These are phyloP conservation scores for Phaeophleospora eucalypticola DNA, from an alignment of 2,329 filamentous ascomycete genomes.

Conservation along the genomic window DNA sequence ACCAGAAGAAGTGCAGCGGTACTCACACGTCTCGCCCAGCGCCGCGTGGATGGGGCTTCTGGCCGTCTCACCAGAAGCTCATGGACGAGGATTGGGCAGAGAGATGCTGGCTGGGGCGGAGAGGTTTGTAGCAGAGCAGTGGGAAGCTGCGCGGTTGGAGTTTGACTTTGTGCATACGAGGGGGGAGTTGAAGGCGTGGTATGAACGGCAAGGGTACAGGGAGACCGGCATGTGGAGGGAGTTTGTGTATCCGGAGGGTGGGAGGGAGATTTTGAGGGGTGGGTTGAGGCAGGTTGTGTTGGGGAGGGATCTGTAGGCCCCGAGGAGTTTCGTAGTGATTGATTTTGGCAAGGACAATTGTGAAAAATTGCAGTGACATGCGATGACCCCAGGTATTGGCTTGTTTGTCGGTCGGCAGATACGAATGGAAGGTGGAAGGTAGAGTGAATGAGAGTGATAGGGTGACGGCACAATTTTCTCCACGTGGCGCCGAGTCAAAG, in stretches of 20 bases:
- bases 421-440: too few relatives aligned
- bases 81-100: conserved; percentile 6
- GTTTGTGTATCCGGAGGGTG: conserved; percentile 5
- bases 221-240: conserved; percentile 10
- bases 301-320: conserved; percentile 10
- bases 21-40: background rate
- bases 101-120: conserved; percentile 7
- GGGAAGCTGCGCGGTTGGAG: conserved; percentile 7
- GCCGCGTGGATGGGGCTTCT: conserved; percentile 11
- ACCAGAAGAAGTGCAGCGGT: background rate
- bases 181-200: conserved; percentile 11
- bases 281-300: conserved; percentile 10
- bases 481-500: too few relatives aligned
- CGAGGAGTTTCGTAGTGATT: too few relatives aligned
- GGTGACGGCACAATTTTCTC: too few relatives aligned
- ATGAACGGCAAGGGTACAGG: conserved; percentile 10
- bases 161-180: conserved; percentile 11
- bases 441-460: too few relatives aligned
- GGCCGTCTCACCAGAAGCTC: conserved; percentile 2
- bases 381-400: too few relatives aligned
- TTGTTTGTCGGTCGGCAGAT: too few relatives aligned
- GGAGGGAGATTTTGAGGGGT: conserved; percentile 6
- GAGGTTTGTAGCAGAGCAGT: conserved; percentile 4
- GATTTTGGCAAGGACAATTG: too few relatives aligned
- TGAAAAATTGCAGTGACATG: too few relatives aligned